Base-by-base conservation (phyloP, 2,329 filamentous ascomycete species). In the Trichoderma citrinoviride region DNA sequence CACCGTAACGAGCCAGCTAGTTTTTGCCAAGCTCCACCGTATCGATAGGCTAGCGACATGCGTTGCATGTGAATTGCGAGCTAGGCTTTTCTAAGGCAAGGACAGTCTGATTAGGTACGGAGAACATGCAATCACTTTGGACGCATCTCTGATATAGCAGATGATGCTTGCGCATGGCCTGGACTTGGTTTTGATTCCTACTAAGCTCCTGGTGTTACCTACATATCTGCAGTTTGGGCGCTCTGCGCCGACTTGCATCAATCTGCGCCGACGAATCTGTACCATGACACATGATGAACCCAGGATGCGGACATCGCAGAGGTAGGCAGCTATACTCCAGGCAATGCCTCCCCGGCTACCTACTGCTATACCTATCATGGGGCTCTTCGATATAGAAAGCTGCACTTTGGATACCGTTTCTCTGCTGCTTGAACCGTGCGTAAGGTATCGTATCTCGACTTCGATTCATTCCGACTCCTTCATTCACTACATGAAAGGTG, bases 401-500 rank as follows among this genome's bases (percentile, higher is more conserved):
- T 53, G 37, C 46, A 8, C 23, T 43, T 15, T 25, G 47, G 19
- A 52, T 33, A 37, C 12, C 21, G 37, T 15, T 37, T 19, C 15
- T 52, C 15, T 23, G 44, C 23, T 6, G n/a, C 17, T 61, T 43
- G n/a, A 8, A 23, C 3, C 10, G 17, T 53, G 25, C 33, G n/a
- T 43, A 44, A 53, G 29, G 33, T 43, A 61, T 43, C 17, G 41
- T 15, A n/a, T 5, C 19, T 53, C n/a, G 14, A 25, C 23, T 44
- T 52, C 12, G 10, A 43, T 2, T 52, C 14, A 33, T 21, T 27
- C 6, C 3, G 15, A 7, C 46, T 33, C n/a, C 73, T 54, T 44
- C 49, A 53, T 25, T 37, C 12, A 37, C 21, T 62, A 87, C 79
- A 88, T 83, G 78, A 99, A 98, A 12, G 95, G 95, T 63, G 95